A percentile compares a stretch with the other conserved stretches of the same genome.
Conservation (phyloP, 2,329 filamentous ascomycete species). For the Botrytis porri region DNA sequence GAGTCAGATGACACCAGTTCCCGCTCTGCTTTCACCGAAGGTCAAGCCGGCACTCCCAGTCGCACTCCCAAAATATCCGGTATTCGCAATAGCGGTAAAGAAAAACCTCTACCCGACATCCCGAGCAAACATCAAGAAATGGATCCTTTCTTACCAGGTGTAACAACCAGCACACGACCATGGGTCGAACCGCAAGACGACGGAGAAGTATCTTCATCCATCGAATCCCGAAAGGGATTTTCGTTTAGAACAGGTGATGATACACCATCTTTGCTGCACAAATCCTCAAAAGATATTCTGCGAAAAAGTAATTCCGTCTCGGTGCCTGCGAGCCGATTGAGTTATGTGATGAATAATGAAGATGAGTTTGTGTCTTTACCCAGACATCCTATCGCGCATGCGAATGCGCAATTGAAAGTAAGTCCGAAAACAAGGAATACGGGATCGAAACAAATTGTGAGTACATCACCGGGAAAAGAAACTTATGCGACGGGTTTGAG, state of each 20-base stretch:
- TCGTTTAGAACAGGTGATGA: slow-evolving; percentile 35
- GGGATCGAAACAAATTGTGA: not conserved
- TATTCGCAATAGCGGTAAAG: not conserved
- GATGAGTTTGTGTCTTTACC: slow-evolving; percentile 1
- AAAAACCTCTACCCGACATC: slow-evolving; percentile 28
- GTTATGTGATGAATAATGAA: slow-evolving; percentile 13
- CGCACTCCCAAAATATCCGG: not conserved
- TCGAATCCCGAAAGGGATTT: slow-evolving; percentile 24
- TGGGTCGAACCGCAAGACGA: not conserved
- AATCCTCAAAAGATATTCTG: not conserved
- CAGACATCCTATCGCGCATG: not conserved
- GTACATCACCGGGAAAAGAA: not conserved
- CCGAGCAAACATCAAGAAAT: not conserved
- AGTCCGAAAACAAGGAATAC: not conserved
- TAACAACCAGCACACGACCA: not conserved
- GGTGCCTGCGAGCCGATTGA: not conserved
- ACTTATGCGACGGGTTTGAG: not conserved
- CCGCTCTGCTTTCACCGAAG: not conserved
- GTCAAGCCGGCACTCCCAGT: not conserved
- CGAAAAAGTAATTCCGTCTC: not conserved
- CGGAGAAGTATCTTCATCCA: not conserved
- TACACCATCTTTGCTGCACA: not conserved
- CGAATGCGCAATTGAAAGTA: not conserved
- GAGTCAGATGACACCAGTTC: slow-evolving; percentile 25
- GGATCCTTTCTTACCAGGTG: not conserved